Evolutionary conservation across 805 yeast genomes (phyloP), one percentile per base, ranked within the genome.

Genomic region (Saturnispora besseyi): DNA sequence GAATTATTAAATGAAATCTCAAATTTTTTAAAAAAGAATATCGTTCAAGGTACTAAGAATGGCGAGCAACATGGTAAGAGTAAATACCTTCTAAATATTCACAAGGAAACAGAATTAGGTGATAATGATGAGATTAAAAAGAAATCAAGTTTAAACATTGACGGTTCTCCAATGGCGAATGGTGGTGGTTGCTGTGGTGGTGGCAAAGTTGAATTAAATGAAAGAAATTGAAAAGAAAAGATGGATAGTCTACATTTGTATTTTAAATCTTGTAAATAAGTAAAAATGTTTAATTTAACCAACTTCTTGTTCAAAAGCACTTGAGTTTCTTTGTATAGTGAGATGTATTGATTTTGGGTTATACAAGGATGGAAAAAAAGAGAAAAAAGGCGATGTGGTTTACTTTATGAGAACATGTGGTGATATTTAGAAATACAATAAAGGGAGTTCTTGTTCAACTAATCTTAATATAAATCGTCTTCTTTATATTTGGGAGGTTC

Each of bases 101-200:
- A 88, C 62, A 67, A 78, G 45, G 79, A 84, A 44, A 86, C 95
- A 0, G 98, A 91, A 66, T 70, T 91, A 47, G 98, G 97, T 18
- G 96, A 89, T 62, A 91, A 91, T 63, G 95, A 89, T 33, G 74
- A 80, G 43, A 75, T 87, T 57, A 85, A 83, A 63, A 76, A 70
- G 54, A 67, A 70, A 7, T 63, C 77, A 63, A 55, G 55, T 18
- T 52, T 57, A 12, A 53, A 51, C n/a, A 62, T 60, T n/a, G 58
- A 56, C 24, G 59, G 53, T 24, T 52, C 57, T 21, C 49, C 49
- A 13, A 46, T 46, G 38, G 74, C 76, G 22, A 36, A 18, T 11
- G 52, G 53, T 41, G 52, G 53, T 41, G 79, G 77, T 40, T 80
- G 82, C 50, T 79, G 85, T 59, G 76, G 81, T 53, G 78, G 79